A percentile compares a stretch with the other conserved stretches of the same genome.
Evolutionary conservation across 805 yeast species (phyloP).

Genomic region (Yamadazyma olivae): DNA sequence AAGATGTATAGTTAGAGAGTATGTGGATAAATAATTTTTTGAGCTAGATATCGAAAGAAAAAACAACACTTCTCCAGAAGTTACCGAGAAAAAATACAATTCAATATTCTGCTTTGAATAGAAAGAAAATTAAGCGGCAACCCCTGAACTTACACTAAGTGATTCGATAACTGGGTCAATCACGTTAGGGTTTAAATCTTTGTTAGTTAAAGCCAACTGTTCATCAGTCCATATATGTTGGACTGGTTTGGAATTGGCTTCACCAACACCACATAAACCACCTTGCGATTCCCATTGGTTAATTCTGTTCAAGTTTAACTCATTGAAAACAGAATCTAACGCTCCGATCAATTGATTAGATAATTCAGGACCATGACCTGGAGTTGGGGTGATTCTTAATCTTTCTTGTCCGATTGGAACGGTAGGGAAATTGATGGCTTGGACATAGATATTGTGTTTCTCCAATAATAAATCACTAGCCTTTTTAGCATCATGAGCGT

Average conservation of each 20-base stretch:
- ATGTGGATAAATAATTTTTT: too few relatives aligned
- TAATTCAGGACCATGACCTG: slow-evolving; percentile 82
- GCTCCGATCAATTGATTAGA: slow-evolving; percentile 76
- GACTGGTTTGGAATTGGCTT: slow-evolving; percentile 38
- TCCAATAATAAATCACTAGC: slow-evolving; percentile 89
- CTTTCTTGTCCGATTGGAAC: slow-evolving; percentile 96
- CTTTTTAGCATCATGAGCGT: slow-evolving; percentile 84
- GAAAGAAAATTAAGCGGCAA: slow-evolving; percentile 14
- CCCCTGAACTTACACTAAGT: slow-evolving; percentile 72
- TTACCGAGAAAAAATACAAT: background rate
- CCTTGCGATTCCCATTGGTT: slow-evolving; percentile 76
- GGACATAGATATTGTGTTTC: slow-evolving; percentile 87
- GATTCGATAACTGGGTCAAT: slow-evolving; percentile 59
- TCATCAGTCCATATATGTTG: slow-evolving; percentile 85
- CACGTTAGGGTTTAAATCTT: slow-evolving; percentile 66
- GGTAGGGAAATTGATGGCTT: slow-evolving; percentile 98
- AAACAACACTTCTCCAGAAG: background rate
- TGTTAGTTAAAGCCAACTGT: slow-evolving; percentile 62
- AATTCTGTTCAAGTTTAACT: slow-evolving; percentile 70
- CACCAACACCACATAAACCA: slow-evolving; percentile 92
- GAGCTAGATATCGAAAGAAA: too few relatives aligned
- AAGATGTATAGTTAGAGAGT: background rate
- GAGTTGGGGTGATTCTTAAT: slow-evolving; percentile 97
- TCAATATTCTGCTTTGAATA: background rate
- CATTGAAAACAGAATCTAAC: slow-evolving; percentile 75